These are phyloP conservation scores for Amylocystis lapponica DNA, from an alignment of 768 basidiomycete genomes.

Conservation along the genomic window DNA sequence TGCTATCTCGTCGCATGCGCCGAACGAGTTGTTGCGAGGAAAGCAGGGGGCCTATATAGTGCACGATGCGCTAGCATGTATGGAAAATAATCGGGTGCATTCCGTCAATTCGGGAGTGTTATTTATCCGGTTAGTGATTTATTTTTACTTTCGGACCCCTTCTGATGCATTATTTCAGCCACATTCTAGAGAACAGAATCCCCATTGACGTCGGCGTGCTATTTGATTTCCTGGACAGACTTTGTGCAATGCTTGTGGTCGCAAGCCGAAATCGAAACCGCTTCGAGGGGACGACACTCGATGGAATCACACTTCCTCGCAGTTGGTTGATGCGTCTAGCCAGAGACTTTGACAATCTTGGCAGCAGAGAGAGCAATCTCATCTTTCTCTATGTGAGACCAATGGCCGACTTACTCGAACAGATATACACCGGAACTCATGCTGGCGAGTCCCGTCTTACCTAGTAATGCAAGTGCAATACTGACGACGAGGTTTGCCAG, in stretches of 20 bases:
- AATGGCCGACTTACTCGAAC: constrained; percentile 9
- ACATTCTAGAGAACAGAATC: constrained; percentile 32
- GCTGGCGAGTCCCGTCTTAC: background rate
- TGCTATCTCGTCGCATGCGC: constrained; percentile 15
- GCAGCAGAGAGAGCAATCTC: background rate
- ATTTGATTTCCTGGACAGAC: constrained; percentile 44
- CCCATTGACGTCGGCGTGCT: constrained; percentile 42
- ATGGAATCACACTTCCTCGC: constrained; percentile 32
- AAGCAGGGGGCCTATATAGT: constrained; percentile 11
- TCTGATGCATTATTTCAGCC: constrained; percentile 27
- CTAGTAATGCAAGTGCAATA: background rate
- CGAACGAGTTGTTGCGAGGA: constrained; percentile 7
- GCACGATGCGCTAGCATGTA: constrained; percentile 17
- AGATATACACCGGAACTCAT: constrained; percentile 7
- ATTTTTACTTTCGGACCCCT: background rate
- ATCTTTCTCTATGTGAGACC: background rate
- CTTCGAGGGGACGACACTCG: constrained; percentile 28
- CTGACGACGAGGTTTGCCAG: background rate
- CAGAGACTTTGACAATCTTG: constrained; percentile 1
- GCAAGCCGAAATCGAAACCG: constrained; percentile 19
- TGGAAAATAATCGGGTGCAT: background rate
- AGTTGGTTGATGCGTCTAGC: constrained; percentile 14
- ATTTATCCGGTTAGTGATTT: constrained; percentile 34
- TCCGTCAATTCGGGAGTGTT: constrained; percentile 28
- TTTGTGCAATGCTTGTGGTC: constrained; percentile 39